Evolutionary conservation across 352 stramenopile genomes (phyloP).

Genomic region (Phytophthora nicotianae): DNA sequence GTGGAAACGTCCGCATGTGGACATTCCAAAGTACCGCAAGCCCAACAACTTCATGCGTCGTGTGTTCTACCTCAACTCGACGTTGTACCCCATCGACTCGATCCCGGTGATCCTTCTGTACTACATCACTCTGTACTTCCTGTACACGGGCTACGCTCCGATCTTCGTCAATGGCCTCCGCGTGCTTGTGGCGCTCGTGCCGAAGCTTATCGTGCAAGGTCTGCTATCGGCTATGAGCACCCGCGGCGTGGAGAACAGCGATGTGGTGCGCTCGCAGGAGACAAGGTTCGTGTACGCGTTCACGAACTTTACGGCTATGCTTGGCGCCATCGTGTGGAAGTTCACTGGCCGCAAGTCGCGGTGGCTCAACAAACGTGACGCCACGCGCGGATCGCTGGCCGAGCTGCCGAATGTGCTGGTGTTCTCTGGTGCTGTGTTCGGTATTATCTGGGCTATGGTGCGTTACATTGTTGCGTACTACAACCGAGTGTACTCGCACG

Average conservation of each 20-base stretch:
- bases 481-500: constrained; percentile 73
- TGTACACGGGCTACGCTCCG: constrained; percentile 84
- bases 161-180: constrained; percentile 82
- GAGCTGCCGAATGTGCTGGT: constrained; percentile 86
- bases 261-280: constrained; percentile 82
- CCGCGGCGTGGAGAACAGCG: constrained; percentile 78
- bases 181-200: constrained; percentile 66
- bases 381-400: constrained; percentile 64
- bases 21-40: constrained; percentile 83
- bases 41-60: constrained; percentile 83
- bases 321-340: constrained; percentile 84
- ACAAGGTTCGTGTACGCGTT: constrained; percentile 86
- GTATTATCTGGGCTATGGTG: constrained; percentile 79
- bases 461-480: constrained; percentile 85
- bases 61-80: constrained; percentile 88
- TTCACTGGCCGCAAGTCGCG: constrained; percentile 71
- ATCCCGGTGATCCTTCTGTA: constrained; percentile 81
- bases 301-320: constrained; percentile 78
- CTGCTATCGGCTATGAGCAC: constrained; percentile 78
- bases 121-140: constrained; percentile 88
- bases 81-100: constrained; percentile 79
- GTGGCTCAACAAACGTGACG: constrained; percentile 75
- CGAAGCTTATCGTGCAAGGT: constrained; percentile 79
- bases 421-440: constrained; percentile 75
- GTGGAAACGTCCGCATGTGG: constrained; percentile 76